Percentiles rank a stretch among this genome's conserved stretches.
phyloP scores from a whole-genome alignment of 441 rosid genomes.

The Corymbia calophylla region DNA sequence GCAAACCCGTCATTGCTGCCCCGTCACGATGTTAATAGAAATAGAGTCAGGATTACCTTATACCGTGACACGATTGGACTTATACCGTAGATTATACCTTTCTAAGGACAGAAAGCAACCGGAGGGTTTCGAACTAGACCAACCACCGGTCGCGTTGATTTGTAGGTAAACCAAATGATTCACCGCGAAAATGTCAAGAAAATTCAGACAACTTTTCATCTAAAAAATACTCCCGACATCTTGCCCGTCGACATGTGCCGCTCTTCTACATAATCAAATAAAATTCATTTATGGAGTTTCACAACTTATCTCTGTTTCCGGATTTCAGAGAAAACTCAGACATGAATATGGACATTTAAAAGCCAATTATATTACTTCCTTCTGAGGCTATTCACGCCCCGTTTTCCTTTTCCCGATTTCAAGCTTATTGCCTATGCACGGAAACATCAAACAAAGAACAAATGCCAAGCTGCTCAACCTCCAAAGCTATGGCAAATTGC shows the following conservation, averaged over 20 bases:
- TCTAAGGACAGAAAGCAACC: rapidly evolving
- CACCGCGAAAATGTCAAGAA: neutral
- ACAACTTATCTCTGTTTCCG: neutral
- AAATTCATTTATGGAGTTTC: neutral
- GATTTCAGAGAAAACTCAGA: neutral
- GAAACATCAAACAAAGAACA: neutral
- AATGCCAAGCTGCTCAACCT: neutral
- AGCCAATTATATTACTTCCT: neutral
- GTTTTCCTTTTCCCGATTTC: neutral
- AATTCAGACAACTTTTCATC: rapidly evolving
- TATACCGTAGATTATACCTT: rapidly evolving
- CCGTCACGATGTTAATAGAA: neutral
- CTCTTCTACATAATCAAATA: neutral
- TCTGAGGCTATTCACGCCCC: neutral
- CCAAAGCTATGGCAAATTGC: neutral
- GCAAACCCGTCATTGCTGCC: rapidly evolving
- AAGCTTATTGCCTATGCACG: neutral
- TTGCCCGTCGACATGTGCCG: neutral
- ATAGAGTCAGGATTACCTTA: neutral
- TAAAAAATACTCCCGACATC: neutral
- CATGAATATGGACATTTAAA: neutral
- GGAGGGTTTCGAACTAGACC: neutral
- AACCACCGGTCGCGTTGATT: neutral
- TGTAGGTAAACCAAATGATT: neutral
- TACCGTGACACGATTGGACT: rapidly evolving